A percentile compares a stretch with the other conserved stretches of the same genome.
phyloP scores from a whole-genome alignment of 331 rosid genomes.

The Cucumis variabilis region DNA sequence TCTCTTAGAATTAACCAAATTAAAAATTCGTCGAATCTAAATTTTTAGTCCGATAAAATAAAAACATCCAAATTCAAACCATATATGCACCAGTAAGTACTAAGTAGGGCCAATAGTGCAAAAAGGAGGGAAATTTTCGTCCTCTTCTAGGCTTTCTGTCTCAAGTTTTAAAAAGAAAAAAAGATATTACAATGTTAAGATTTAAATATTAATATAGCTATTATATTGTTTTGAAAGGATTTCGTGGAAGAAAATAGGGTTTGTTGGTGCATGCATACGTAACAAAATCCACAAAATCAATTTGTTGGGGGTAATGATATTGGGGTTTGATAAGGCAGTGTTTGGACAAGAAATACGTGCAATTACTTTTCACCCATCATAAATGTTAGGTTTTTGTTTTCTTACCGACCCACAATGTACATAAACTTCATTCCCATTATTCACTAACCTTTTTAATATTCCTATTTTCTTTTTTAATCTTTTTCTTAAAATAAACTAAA shows the following conservation, averaged over 20 bases:
- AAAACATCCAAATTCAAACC: too few species aligned
- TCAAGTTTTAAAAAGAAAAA: neutral
- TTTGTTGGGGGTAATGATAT: neutral
- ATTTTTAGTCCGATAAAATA: fast-evolving
- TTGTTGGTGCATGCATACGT: constrained; percentile 30
- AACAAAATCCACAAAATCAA: constrained; percentile 5
- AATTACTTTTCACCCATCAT: constrained; percentile 29
- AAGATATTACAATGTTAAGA: neutral
- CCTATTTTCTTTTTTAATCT: too few species aligned
- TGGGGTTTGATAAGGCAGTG: constrained; percentile 27
- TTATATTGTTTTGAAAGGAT: neutral
- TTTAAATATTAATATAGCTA: too few species aligned
- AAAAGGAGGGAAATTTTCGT: too few species aligned
- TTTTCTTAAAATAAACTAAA: too few species aligned
- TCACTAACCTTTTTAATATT: neutral
- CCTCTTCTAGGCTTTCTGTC: neutral
- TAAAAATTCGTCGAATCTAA: neutral
- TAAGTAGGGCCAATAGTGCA: too few species aligned
- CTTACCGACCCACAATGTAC: neutral
- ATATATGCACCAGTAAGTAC: neutral
- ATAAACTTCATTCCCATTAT: neutral
- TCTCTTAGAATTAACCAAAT: too few species aligned
- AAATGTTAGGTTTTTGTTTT: neutral
- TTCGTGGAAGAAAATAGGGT: neutral
- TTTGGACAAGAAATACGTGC: constrained; percentile 30